A percentile compares a stretch with the other conserved stretches of the same genome.
These are phyloP conservation scores for Nannochloropsis gaditana DNA, from an alignment of 108 stramenopile species.

Conservation along the genomic window DNA sequence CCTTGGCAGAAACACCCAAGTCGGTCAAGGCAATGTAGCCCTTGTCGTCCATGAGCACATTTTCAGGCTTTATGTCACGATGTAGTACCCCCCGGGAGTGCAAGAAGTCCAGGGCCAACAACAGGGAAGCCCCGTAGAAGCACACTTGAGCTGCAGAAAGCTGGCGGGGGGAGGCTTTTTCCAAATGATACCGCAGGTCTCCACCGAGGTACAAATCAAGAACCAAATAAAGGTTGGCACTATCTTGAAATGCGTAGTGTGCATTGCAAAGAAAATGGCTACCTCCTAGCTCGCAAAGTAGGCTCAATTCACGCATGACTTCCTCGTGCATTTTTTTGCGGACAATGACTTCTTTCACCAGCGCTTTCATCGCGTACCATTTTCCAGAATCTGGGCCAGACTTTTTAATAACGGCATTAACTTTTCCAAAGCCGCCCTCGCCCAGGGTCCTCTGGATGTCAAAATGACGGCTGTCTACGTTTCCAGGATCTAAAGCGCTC, in stretches of 20 bases:
- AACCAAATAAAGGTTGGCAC: background rate
- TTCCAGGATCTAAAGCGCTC: background rate
- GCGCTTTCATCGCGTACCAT: slow-evolving; percentile 17
- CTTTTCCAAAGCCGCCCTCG: background rate
- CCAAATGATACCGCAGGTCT: background rate
- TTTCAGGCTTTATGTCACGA: slow-evolving; percentile 9
- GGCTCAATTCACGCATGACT: background rate
- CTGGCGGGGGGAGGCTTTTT: background rate
- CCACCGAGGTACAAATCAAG: background rate
- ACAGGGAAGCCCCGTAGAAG: background rate
- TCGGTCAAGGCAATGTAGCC: background rate
- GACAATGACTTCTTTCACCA: slow-evolving; percentile 13
- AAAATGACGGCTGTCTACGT: background rate
- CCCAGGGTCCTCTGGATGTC: background rate
- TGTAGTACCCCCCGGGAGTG: background rate
- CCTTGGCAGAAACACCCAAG: background rate
- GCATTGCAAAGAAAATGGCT: background rate
- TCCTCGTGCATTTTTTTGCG: background rate
- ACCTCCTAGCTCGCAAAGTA: slow-evolving; percentile 15
- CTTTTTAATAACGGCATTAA: background rate
- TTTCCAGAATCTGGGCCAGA: background rate
- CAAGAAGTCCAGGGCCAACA: slow-evolving; percentile 15
- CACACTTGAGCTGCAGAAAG: background rate
- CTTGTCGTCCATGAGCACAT: background rate
- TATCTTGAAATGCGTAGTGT: background rate